phyloP scores from a whole-genome alignment of 176 grass and related monocot species.

The Chrysopogon serrulatus region DNA sequence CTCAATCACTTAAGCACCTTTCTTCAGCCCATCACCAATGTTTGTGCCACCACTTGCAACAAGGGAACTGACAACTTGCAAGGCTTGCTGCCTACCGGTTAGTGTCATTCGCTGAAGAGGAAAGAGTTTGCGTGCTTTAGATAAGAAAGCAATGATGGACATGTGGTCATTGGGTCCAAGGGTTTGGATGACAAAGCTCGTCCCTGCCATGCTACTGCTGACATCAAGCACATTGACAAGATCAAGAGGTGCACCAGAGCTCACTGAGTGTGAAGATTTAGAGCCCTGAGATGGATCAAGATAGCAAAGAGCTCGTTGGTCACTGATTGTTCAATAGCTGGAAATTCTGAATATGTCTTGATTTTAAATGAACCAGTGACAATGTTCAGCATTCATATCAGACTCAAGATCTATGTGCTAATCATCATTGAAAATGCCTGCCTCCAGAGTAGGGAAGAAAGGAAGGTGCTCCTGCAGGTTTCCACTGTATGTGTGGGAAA shows the following conservation, averaged over 20 bases:
- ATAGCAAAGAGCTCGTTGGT: slow-evolving; percentile 50
- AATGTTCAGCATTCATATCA: slow-evolving; percentile 13
- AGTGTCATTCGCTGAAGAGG: slow-evolving; percentile 63
- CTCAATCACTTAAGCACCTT: slow-evolving; percentile 65
- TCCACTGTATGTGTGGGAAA: slow-evolving; percentile 34
- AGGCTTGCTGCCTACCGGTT: slow-evolving; percentile 43
- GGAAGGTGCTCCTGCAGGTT: slow-evolving; percentile 35
- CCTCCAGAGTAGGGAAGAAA: slow-evolving; percentile 38
- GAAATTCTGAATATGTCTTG: slow-evolving; percentile 52
- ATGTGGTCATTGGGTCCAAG: slow-evolving; percentile 85
- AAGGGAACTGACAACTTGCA: slow-evolving; percentile 65
- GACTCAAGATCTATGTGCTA: slow-evolving; percentile 42
- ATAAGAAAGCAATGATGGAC: slow-evolving; percentile 75
- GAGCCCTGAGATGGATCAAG: slow-evolving; percentile 91
- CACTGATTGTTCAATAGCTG: slow-evolving; percentile 40
- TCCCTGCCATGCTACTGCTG: slow-evolving; percentile 90
- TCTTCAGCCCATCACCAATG: slow-evolving; percentile 76
- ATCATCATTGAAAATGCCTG: slow-evolving; percentile 68
- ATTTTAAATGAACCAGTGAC: slow-evolving; percentile 48
- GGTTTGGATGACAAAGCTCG: slow-evolving; percentile 74
- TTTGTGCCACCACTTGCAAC: slow-evolving; percentile 73
- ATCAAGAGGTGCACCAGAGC: slow-evolving; percentile 72
- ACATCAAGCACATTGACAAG: slow-evolving; percentile 92
- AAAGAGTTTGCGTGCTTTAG: slow-evolving; percentile 58
- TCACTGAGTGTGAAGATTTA: slow-evolving; percentile 13